These are phyloP conservation scores for Aspergillus sclerotialis DNA, from an alignment of 2,329 filamentous ascomycete species.

Conservation along the genomic window DNA sequence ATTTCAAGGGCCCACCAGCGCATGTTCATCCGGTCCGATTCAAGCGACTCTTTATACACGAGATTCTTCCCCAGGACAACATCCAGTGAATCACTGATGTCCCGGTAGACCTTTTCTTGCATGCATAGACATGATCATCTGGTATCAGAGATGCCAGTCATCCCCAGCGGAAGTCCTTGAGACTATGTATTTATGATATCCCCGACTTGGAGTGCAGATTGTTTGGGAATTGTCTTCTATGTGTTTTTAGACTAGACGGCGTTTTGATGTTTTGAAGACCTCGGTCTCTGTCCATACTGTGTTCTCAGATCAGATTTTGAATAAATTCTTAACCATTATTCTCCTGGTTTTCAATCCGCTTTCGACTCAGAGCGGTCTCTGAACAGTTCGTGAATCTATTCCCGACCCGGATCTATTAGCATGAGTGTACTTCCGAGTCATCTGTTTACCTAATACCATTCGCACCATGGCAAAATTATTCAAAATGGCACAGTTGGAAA, in stretches of 20 bases:
- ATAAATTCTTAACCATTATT: background rate
- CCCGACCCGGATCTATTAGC: no score
- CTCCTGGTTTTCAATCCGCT: background rate
- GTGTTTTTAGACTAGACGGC: constrained; percentile 1
- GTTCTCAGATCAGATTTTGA: background rate
- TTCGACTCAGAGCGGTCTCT: no score
- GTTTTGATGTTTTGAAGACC: constrained; percentile 1
- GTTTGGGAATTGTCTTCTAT: no score
- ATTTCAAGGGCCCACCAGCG: constrained; percentile 30
- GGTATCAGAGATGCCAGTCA: no score
- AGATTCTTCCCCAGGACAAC: constrained; percentile 29
- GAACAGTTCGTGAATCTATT: no score
- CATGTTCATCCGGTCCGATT: constrained; percentile 29
- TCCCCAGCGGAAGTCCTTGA: no score
- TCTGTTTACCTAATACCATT: no score
- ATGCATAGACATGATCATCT: background rate
- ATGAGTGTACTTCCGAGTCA: no score
- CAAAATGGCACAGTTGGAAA: no score
- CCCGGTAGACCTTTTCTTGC: constrained; percentile 17
- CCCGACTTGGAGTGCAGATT: background rate
- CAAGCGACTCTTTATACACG: constrained; percentile 28
- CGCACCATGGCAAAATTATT: no score
- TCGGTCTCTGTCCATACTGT: background rate
- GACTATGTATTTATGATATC: constrained; percentile 3
- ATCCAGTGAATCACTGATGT: constrained; percentile 31